Percentiles rank a stretch among this genome's conserved stretches.
phyloP scores from a whole-genome alignment of 2,329 filamentous ascomycete species.

The Fusarium phyllophilum region DNA sequence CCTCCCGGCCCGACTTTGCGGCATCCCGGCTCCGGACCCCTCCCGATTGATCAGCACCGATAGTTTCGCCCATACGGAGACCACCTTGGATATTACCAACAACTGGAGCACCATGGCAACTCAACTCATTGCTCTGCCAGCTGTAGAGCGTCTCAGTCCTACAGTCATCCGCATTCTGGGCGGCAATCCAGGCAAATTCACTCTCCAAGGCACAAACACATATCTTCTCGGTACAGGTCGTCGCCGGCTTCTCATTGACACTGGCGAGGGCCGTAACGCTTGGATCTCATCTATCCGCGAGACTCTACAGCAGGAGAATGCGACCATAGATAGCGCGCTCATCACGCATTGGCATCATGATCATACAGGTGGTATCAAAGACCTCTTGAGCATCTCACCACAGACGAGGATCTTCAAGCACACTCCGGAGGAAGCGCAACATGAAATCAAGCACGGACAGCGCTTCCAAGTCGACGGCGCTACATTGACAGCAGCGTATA shows the following conservation, averaged over 20 bases:
- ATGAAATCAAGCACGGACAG: conserved; percentile 60
- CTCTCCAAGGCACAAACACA: conserved; percentile 87
- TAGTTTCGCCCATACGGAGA: not conserved
- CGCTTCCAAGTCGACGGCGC: conserved; percentile 67
- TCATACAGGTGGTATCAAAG: conserved; percentile 79
- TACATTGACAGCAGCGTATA: conserved; percentile 71
- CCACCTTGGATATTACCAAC: not conserved
- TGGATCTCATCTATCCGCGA: conserved; percentile 76
- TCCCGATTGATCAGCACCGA: conserved; percentile 14
- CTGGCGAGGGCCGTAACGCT: conserved; percentile 79
- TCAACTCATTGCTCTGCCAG: conserved; percentile 72
- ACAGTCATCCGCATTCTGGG: conserved; percentile 85
- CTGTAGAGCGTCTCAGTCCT: conserved; percentile 81
- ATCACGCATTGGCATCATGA: conserved; percentile 95
- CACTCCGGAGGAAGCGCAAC: conserved; percentile 63
- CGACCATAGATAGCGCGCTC: conserved; percentile 74
- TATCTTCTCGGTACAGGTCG: conserved; percentile 86
- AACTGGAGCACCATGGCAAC: conserved; percentile 63
- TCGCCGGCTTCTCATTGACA: conserved; percentile 85
- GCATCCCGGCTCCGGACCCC: conserved; percentile 28
- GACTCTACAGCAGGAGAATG: conserved; percentile 74
- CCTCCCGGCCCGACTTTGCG: conserved; percentile 19
- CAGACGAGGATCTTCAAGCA: conserved; percentile 73
- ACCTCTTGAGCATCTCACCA: conserved; percentile 74
- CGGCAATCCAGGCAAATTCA: conserved; percentile 88